Conservation (phyloP, 495 filamentous ascomycete species). For the Penicillium atrosanguineum region DNA sequence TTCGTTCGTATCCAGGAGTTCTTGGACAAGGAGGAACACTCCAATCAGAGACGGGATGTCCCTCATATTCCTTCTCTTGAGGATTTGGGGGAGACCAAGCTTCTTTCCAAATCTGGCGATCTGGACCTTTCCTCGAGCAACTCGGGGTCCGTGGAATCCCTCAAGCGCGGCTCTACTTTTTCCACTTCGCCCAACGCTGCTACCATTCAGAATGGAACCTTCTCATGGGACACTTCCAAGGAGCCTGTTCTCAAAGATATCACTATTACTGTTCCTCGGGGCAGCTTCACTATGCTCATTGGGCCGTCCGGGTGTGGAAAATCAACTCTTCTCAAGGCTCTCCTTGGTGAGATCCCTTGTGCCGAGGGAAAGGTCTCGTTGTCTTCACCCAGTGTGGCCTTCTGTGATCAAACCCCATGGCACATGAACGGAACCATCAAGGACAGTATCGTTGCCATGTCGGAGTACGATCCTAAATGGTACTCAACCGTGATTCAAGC, state of each 20-base stretch:
- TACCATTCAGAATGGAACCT: constrained; percentile 45
- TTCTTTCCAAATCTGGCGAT: constrained; percentile 18
- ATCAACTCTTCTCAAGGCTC: constrained; percentile 53
- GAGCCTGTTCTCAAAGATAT: constrained; percentile 41
- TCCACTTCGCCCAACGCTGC: constrained; percentile 24
- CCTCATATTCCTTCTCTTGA: constrained; percentile 18
- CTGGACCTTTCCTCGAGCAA: constrained; percentile 20
- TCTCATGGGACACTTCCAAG: constrained; percentile 51
- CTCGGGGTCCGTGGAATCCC: constrained; percentile 26
- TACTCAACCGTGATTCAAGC: constrained; percentile 63
- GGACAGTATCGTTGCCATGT: constrained; percentile 56
- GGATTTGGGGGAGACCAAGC: constrained; percentile 23
- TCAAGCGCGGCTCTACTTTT: constrained; percentile 19
- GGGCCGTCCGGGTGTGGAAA: constrained; percentile 64
- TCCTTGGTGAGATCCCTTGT: constrained; percentile 55
- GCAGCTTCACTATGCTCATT: constrained; percentile 50
- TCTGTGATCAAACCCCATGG: constrained; percentile 53
- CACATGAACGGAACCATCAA: constrained; percentile 58
- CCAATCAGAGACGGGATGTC: constrained; percentile 28
- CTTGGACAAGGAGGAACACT: constrained; percentile 43
- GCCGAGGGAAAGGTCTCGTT: constrained; percentile 40
- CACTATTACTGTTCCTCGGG: constrained; percentile 37
- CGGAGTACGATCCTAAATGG: constrained; percentile 52
- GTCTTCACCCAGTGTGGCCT: constrained; percentile 42
- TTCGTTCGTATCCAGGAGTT: constrained; percentile 60